These are phyloP conservation scores for Gentiana straminea DNA, from an alignment of 257 asterid genomes.

Conservation along the genomic window DNA sequence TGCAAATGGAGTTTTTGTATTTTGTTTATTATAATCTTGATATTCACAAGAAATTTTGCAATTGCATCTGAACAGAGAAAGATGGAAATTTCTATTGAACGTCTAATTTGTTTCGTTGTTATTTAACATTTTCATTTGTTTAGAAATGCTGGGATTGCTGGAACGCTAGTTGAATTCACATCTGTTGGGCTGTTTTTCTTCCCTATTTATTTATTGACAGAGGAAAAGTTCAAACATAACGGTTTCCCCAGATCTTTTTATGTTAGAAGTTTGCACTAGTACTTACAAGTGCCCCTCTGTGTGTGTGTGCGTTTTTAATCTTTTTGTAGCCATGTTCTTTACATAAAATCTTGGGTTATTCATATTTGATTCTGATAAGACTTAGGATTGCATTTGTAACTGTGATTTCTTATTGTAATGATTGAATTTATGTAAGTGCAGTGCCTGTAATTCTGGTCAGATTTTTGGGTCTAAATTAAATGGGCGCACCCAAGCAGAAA, in stretches of 20 bases:
- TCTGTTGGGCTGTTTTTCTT: no score
- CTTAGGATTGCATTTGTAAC: not conserved
- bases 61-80: no score
- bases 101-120: no score
- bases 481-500: slow-evolving; percentile 99
- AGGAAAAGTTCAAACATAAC: not conserved
- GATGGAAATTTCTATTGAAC: no score
- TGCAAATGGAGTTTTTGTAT: no score
- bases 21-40: no score
- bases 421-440: slow-evolving; percentile 2
- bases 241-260: not conserved
- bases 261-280: not conserved
- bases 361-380: not conserved
- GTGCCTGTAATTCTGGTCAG: not conserved
- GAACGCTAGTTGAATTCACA: no score
- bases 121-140: no score
- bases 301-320: not conserved
- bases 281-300: no score
- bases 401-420: slow-evolving; percentile 2
- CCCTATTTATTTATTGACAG: no score
- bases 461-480: slow-evolving; percentile 14
- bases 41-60: no score
- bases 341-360: not conserved
- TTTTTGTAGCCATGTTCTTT: not conserved
- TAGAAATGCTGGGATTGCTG: no score